Evolutionary conservation across 306 rosid genomes (phyloP).

Genomic region (Benincasa hispida): DNA sequence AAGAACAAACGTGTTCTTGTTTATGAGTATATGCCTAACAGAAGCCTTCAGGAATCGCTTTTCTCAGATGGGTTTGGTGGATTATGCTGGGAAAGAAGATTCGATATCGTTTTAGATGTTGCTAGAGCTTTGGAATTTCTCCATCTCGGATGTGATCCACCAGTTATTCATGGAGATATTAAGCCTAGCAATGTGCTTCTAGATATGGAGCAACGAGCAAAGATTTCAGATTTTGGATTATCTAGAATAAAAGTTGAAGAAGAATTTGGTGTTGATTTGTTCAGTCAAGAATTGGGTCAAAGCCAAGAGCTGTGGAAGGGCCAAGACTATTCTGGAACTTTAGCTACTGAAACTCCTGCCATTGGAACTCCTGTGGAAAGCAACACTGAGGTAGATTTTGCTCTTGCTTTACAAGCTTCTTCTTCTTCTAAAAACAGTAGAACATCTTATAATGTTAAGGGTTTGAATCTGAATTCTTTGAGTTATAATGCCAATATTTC

Average conservation of each 20-base stretch:
- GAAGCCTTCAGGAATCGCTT: slow-evolving; percentile 79
- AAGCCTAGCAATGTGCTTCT: slow-evolving; percentile 90
- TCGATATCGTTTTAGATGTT: slow-evolving; percentile 58
- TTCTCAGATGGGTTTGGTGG: slow-evolving; percentile 49
- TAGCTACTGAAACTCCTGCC: slow-evolving; percentile 60
- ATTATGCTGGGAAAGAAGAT: slow-evolving; percentile 81
- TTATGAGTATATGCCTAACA: slow-evolving; percentile 79
- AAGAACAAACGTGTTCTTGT: slow-evolving; percentile 60
- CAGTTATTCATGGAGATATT: slow-evolving; percentile 86
- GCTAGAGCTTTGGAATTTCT: slow-evolving; percentile 78
- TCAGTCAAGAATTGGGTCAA: slow-evolving; percentile 81
- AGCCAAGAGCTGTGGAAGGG: slow-evolving; percentile 69
- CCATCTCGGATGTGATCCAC: slow-evolving; percentile 88
- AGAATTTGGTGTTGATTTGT: slow-evolving; percentile 77
- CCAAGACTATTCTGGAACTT: slow-evolving; percentile 76
- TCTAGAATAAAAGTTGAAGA: slow-evolving; percentile 86
- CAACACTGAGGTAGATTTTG: slow-evolving; percentile 80
- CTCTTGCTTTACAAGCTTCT: slow-evolving; percentile 88
- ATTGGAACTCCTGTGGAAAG: slow-evolving; percentile 77
- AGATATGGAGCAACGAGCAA: slow-evolving; percentile 50
- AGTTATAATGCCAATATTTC: slow-evolving; percentile 52
- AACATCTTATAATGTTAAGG: slow-evolving; percentile 34
- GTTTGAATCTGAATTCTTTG: slow-evolving; percentile 54
- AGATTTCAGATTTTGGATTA: slow-evolving; percentile 77
- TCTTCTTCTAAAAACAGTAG: slow-evolving; percentile 67